Conservation (phyloP, 2,329 filamentous ascomycete genomes). For the Harringtonia aguacate region DNA sequence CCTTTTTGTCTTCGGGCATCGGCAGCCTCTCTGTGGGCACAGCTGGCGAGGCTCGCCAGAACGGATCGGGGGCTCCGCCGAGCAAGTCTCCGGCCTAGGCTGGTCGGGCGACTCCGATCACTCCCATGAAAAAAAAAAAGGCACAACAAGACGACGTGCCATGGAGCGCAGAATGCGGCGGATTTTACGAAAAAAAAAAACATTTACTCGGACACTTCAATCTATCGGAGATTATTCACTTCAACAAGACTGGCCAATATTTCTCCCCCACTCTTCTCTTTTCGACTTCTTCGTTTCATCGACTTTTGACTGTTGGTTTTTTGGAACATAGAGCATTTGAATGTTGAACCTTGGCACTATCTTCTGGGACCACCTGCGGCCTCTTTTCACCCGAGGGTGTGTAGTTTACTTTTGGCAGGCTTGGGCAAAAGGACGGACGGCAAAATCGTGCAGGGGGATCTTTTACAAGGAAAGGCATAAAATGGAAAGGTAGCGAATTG, state of each 20-base stretch:
- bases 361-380: slow-evolving; percentile 1
- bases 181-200: too few species aligned
- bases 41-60: slow-evolving; percentile 47
- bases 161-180: too few species aligned
- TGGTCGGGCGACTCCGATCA: neutral
- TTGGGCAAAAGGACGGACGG: slow-evolving; percentile 11
- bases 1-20: slow-evolving; percentile 67
- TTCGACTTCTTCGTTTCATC: slow-evolving; percentile 2
- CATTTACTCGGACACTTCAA: too few species aligned
- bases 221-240: too few species aligned
- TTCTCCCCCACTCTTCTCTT: slow-evolving; percentile 10
- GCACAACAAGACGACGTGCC: too few species aligned
- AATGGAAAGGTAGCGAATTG: slow-evolving; percentile 10
- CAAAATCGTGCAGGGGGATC: slow-evolving; percentile 11
- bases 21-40: slow-evolving; percentile 62
- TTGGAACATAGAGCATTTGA: slow-evolving; percentile 5
- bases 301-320: neutral
- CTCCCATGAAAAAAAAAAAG: neutral
- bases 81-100: slow-evolving; percentile 50
- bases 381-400: slow-evolving; percentile 4
- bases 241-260: slow-evolving; percentile 5
- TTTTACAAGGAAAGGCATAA: slow-evolving; percentile 8
- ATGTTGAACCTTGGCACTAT: slow-evolving; percentile 3
- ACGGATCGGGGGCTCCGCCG: slow-evolving; percentile 43
- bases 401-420: slow-evolving; percentile 9